A percentile compares a stretch with the other conserved stretches of the same genome.
Conservation (phyloP, 2,329 filamentous ascomycete species). For the Cadophora luteo-olivacea region DNA sequence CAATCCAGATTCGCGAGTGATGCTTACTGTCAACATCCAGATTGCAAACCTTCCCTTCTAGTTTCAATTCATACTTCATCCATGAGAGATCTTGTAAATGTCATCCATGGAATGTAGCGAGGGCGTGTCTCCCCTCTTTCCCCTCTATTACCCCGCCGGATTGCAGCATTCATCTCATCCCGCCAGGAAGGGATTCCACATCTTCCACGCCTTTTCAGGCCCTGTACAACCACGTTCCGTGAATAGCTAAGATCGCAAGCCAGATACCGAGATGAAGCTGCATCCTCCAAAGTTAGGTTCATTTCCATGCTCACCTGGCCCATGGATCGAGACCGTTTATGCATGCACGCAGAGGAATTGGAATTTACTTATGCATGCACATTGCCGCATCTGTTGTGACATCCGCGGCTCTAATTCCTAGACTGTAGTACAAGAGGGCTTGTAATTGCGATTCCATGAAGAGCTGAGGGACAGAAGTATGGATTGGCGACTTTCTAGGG, state of each 20-base stretch:
- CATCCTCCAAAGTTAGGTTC: neutral
- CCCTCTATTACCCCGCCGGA: neutral
- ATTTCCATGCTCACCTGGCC: neutral
- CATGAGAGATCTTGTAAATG: neutral
- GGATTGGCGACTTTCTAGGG: neutral
- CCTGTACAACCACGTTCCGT: conserved; percentile 2
- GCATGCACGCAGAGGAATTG: neutral
- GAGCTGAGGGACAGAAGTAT: neutral
- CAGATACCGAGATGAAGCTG: conserved; percentile 16
- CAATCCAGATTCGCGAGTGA: neutral
- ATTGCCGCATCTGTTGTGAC: conserved; percentile 13
- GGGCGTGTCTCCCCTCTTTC: neutral
- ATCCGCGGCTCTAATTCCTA: neutral
- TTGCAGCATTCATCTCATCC: conserved; percentile 2
- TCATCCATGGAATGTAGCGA: no score
- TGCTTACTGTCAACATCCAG: neutral
- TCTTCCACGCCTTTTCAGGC: neutral
- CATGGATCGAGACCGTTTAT: conserved; percentile 7
- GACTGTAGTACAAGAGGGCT: neutral
- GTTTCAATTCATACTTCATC: neutral
- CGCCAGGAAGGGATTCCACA: neutral
- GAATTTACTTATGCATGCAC: conserved; percentile 15
- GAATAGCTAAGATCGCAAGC: conserved; percentile 19
- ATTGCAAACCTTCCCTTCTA: neutral
- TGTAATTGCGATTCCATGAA: neutral